Base-by-base conservation (phyloP, 306 rosid species). In the Phaseolus lunatus region DNA sequence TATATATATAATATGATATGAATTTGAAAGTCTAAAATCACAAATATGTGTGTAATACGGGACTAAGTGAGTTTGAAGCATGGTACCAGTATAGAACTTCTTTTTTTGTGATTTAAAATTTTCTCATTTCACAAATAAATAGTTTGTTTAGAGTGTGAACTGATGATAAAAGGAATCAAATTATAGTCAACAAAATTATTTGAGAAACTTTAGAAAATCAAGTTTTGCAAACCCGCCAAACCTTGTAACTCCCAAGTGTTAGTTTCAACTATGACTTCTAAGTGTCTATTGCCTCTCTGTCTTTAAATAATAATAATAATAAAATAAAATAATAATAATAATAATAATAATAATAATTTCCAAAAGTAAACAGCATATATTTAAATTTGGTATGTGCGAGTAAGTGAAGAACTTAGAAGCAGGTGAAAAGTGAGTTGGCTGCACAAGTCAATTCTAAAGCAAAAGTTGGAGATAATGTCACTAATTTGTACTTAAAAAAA, bases 161-260 rank as follows among this genome's bases (percentile, higher is more conserved):
- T 48, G 13, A 33, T 9, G 1, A 77, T 20, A 61, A 39, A 22
- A 49, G 76, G 88, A 80, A 84, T 84, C 88, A 57, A 64, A 27
- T 54, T 11, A 12, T 88, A 33, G 89, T 77, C 80, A 79, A 85
- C 67, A 83, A 65, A 26, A 72, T 67, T 71, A 82, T 10, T 23
- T 6, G 26, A 54, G 29, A 20, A 50, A 82, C 10, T 22, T 68
- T 3, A 73, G 80, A 58, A 78, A 44, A 33, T 24, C 19, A 39
- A 59, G 18, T 81, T 61, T 15, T 89, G 90, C 84, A 16, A 76
- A 79, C 69, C 72, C 61, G 78, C 93, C 93, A 20, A 89, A 89
- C 93, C 81, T 79, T 2, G 33, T 77, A 65, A 79, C 44, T 45
- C 15, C 79, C n/a, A 2, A 41, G 1, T 50, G 74, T 19, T 41